Conservation (phyloP, 495 filamentous ascomycete genomes). For the Penicillium ucsense region DNA sequence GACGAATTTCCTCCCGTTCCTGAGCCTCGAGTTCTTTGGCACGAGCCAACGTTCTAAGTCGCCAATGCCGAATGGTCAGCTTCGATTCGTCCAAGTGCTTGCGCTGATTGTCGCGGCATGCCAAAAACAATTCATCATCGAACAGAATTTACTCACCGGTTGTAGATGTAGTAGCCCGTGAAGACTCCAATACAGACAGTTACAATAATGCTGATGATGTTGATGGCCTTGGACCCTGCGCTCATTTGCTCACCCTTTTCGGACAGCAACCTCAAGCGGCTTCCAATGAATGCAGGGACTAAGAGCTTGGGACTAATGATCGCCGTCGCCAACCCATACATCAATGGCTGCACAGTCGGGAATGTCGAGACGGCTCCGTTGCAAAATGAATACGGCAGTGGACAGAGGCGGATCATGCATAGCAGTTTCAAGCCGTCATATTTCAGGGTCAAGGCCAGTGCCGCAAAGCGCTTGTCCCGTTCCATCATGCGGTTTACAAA, state of each 20-base stretch:
- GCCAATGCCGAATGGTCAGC: too few relatives aligned
- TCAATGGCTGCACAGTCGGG: slow-evolving; percentile 66
- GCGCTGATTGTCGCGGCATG: neutral
- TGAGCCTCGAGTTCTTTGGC: slow-evolving; percentile 78
- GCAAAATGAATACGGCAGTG: slow-evolving; percentile 86
- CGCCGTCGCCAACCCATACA: slow-evolving; percentile 74
- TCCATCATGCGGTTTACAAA: slow-evolving; percentile 76
- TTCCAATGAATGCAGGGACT: slow-evolving; percentile 89
- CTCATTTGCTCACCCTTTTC: slow-evolving; percentile 59
- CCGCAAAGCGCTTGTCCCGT: slow-evolving; percentile 68
- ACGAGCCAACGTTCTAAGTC: slow-evolving; percentile 61
- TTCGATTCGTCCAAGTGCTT: too few relatives aligned
- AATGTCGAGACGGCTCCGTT: slow-evolving; percentile 94
- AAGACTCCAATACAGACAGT: slow-evolving; percentile 57
- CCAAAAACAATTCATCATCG: neutral
- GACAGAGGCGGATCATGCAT: slow-evolving; percentile 87
- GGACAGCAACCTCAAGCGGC: slow-evolving; percentile 50
- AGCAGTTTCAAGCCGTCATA: slow-evolving; percentile 84
- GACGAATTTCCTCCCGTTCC: slow-evolving; percentile 48
- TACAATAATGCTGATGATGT: slow-evolving; percentile 72
- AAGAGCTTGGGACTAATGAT: slow-evolving; percentile 71
- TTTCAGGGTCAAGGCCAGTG: slow-evolving; percentile 55
- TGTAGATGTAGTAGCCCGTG: slow-evolving; percentile 81
- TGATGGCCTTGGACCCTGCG: slow-evolving; percentile 49
- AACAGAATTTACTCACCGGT: slow-evolving; percentile 30